These are phyloP conservation scores for Candida nemodendra DNA, from an alignment of 805 yeast species.

Conservation along the genomic window DNA sequence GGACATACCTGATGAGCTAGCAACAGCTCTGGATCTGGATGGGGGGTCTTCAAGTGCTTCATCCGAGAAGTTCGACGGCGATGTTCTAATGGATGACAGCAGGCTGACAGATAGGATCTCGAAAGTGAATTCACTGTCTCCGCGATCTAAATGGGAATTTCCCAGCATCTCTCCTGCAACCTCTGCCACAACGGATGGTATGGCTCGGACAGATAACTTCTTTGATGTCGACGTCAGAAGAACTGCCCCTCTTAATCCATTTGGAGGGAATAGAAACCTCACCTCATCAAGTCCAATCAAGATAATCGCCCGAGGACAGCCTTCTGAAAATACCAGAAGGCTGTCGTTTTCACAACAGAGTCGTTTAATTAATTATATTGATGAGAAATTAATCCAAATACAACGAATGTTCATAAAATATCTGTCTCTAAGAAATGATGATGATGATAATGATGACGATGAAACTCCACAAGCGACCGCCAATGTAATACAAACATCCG, in stretches of 20 bases:
- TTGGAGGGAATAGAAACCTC: conserved; percentile 25
- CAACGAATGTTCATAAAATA: conserved; percentile 52
- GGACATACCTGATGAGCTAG: conserved; percentile 22
- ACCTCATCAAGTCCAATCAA: conserved; percentile 25
- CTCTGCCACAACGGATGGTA: conserved; percentile 5
- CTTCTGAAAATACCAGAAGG: conserved; percentile 19
- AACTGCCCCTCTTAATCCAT: conserved; percentile 28
- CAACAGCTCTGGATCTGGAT: conserved; percentile 28
- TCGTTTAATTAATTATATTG: conserved; percentile 53
- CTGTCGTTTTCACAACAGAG: conserved; percentile 53
- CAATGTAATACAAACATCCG: neutral
- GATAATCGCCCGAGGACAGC: conserved; percentile 8
- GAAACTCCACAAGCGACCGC: neutral
- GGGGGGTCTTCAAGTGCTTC: conserved; percentile 5
- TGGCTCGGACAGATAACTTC: conserved; percentile 16
- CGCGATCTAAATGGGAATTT: conserved; percentile 23
- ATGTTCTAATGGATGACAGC: conserved; percentile 19
- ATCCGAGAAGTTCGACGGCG: conserved; percentile 16
- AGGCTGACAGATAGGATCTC: conserved; percentile 15
- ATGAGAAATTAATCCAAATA: conserved; percentile 48
- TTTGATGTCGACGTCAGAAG: conserved; percentile 14
- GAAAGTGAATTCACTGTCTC: conserved; percentile 7
- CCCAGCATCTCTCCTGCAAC: neutral
- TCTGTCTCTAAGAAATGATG: conserved; percentile 31
- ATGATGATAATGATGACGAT: conserved; percentile 16